Percentiles rank a stretch among this genome's conserved stretches.
phyloP scores from a whole-genome alignment of 2,329 filamentous ascomycete species.

The Simplicillium sp. region DNA sequence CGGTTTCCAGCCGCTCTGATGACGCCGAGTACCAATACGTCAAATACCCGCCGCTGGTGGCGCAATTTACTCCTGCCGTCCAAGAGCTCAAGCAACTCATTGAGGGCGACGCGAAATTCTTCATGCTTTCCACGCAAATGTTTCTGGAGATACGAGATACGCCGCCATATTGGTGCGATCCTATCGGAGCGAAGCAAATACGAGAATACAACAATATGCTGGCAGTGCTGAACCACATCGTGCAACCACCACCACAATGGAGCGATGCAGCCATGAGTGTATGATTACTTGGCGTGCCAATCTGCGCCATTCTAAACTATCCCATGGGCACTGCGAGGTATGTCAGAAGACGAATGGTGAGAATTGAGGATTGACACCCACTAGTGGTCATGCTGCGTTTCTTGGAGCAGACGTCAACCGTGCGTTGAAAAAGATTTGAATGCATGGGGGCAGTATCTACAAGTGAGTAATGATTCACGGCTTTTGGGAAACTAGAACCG shows the following conservation, averaged over 20 bases:
- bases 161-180: conserved; percentile 50
- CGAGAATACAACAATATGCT: conserved; percentile 60
- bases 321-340: conserved; percentile 45
- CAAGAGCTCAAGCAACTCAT: conserved; percentile 58
- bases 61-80: conserved; percentile 48
- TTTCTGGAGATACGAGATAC: conserved; percentile 54
- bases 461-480: conserved; percentile 19
- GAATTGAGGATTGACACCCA: background rate
- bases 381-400: conserved; percentile 41
- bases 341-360: conserved; percentile 5
- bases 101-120: conserved; percentile 52
- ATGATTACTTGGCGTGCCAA: conserved; percentile 5
- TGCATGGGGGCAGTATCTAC: conserved; percentile 46
- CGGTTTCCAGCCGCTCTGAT: too few species aligned
- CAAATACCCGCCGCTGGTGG: conserved; percentile 8
- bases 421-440: conserved; percentile 45
- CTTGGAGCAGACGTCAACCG: conserved; percentile 44
- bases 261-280: conserved; percentile 34
- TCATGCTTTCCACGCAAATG: conserved; percentile 60
- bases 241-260: conserved; percentile 41
- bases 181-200: conserved; percentile 52
- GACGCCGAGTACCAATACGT: too few species aligned
- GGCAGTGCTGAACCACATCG: conserved; percentile 51
- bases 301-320: conserved; percentile 23
- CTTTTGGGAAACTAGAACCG: background rate